A percentile compares a stretch with the other conserved stretches of the same genome.
phyloP scores from a whole-genome alignment of 768 basidiomycete genomes.

The Russula earlei region DNA sequence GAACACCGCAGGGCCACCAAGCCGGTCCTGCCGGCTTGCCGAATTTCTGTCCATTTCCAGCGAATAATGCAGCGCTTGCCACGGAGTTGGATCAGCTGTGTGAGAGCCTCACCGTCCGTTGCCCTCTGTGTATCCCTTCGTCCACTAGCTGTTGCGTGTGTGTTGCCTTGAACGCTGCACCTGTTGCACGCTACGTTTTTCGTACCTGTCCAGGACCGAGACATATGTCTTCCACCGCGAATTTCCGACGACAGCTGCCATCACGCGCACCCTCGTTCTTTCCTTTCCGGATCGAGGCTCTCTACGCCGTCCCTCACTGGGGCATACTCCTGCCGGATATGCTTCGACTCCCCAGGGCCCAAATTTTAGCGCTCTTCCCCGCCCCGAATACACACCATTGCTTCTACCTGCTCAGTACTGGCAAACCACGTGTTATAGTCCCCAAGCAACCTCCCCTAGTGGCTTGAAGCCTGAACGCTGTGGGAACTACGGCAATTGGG shows the following conservation, averaged over 20 bases:
- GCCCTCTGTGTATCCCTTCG: not conserved
- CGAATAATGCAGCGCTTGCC: conserved; percentile 7
- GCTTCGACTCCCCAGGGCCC: not conserved
- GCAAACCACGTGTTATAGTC: not conserved
- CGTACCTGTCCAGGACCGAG: not conserved
- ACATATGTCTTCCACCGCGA: conserved; percentile 5
- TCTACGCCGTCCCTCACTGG: not conserved
- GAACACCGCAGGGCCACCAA: conserved; percentile 1
- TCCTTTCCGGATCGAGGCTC: not conserved
- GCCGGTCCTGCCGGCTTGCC: conserved; percentile 15
- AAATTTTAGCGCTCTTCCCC: not conserved
- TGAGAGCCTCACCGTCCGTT: not conserved
- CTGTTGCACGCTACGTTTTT: not conserved
- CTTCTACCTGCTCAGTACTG: not conserved
- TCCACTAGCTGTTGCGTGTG: not conserved
- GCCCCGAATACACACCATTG: not conserved
- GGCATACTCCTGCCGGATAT: conserved; percentile 5
- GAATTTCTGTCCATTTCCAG: conserved; percentile 13
- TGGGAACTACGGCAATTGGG: no score
- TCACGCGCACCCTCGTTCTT: conserved; percentile 10
- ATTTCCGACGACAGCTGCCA: conserved; percentile 16
- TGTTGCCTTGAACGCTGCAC: not conserved
- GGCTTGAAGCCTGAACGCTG: no score
- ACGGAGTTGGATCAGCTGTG: conserved; percentile 8
- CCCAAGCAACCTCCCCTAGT: not conserved